These are phyloP conservation scores for Xylaria scruposa DNA, from an alignment of 495 filamentous ascomycete species.

Conservation along the genomic window DNA sequence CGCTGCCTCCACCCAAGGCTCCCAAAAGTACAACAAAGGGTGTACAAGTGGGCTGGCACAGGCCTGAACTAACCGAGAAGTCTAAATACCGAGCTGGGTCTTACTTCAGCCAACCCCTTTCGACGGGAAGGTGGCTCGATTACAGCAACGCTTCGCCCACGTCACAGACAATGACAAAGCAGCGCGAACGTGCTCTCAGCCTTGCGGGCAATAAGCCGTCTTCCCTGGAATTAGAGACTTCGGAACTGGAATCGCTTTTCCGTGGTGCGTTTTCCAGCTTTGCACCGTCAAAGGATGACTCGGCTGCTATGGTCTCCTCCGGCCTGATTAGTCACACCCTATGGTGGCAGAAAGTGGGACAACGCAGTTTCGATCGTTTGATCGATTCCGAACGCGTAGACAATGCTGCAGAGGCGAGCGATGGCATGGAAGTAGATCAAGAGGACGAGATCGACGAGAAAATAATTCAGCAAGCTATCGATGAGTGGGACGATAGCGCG, in stretches of 20 bases:
- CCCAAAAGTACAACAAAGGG: slow-evolving; percentile 68
- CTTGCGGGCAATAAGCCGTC: slow-evolving; percentile 66
- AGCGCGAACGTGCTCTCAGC: slow-evolving; percentile 74
- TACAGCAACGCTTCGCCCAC: slow-evolving; percentile 67
- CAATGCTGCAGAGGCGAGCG: slow-evolving; percentile 45
- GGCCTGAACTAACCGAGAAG: slow-evolving; percentile 60
- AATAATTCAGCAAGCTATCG: slow-evolving; percentile 53
- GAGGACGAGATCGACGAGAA: slow-evolving; percentile 51
- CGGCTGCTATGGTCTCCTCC: slow-evolving; percentile 72
- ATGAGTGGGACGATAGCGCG: slow-evolving; percentile 56
- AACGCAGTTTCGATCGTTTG: slow-evolving; percentile 59
- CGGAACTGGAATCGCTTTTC: slow-evolving; percentile 75
- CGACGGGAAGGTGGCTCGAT: slow-evolving; percentile 71
- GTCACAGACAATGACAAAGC: slow-evolving; percentile 67
- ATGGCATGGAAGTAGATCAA: slow-evolving; percentile 40
- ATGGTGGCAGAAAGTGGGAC: slow-evolving; percentile 87
- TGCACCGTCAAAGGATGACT: slow-evolving; percentile 82
- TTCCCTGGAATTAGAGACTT: slow-evolving; percentile 59
- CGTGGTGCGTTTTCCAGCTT: slow-evolving; percentile 87
- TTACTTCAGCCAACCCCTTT: slow-evolving; percentile 60
- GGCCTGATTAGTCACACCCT: slow-evolving; percentile 70
- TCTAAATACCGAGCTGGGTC: slow-evolving; percentile 62
- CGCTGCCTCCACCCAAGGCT: slow-evolving; percentile 74
- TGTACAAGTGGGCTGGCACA: slow-evolving; percentile 67
- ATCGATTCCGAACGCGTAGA: slow-evolving; percentile 49